Base-by-base conservation (phyloP, 2,329 filamentous ascomycete genomes). In the Aschersonia sp. region DNA sequence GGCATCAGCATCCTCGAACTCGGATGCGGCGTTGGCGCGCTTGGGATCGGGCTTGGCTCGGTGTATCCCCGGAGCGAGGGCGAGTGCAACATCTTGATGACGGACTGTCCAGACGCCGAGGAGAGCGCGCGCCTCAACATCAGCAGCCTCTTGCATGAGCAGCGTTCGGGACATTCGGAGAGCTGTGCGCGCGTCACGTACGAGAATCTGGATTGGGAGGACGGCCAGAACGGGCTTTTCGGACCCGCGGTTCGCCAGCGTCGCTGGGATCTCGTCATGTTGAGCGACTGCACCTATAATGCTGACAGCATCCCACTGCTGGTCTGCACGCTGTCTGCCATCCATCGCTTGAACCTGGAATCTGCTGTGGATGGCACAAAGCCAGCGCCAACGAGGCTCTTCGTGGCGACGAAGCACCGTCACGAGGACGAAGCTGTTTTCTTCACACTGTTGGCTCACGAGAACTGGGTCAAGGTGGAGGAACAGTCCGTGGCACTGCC, bases 241-340 rank as follows among this genome's bases (percentile, higher is more conserved):
- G 71, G 71, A 0, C 53, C 62, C 0, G 56, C 65, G 30, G 65
- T 64, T 1, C 51, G 54, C n/a, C 59, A 63, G 1, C 60, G 58
- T 2, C 50, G 58, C 2, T 79, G 74, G 74, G 70, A 78, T 49
- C 59, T 78, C 5, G 55, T 77, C 44, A 64, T 77, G 46, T 62
- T 79, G 29, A 77, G 74, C 56, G 76, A 80, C 58, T 78, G 76
- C 66, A 79, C 75, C 0, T 79, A 79, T 64, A 79, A 79, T 51
- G 70, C 69, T 47, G 75, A 79, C 56, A 71, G 69, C 51, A 60
- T 79, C 30, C 69, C 72, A 1, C 66, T 72, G 2, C 64, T 80
- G 29, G 70, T 78, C 4, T 66, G 66, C 46, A 78, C 75, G 1
- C 59, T 79, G 37, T 69, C 69, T 2, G 67, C 70, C 2, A 56